Percentiles rank a stretch among this genome's conserved stretches.
Conservation (phyloP, 2,329 filamentous ascomycete species). For the Ophiostoma himal-ulmi region DNA sequence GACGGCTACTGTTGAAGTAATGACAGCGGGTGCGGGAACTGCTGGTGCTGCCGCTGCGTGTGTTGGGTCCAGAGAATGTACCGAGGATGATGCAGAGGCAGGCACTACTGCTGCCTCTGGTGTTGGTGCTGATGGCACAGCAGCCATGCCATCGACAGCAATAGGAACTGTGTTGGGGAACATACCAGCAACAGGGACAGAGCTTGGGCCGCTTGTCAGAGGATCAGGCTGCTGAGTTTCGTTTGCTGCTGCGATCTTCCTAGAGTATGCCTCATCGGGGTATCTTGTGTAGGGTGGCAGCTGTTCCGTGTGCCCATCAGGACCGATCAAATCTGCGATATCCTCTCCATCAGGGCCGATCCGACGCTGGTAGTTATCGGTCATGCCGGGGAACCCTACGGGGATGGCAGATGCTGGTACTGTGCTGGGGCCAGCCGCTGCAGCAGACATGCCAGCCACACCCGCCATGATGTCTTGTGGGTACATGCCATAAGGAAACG, state of each 20-base stretch:
- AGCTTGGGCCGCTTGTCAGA: background rate
- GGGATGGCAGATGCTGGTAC: slow-evolving; percentile 42
- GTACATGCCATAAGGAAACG: slow-evolving; percentile 84
- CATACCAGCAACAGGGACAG: slow-evolving; percentile 11
- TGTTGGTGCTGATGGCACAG: slow-evolving; percentile 14
- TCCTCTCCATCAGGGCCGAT: slow-evolving; percentile 79
- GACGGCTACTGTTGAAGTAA: background rate
- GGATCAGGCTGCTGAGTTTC: slow-evolving; percentile 21
- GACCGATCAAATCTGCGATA: slow-evolving; percentile 77
- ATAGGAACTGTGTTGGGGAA: background rate
- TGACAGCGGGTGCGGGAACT: background rate
- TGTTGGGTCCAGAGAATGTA: background rate
- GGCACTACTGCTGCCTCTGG: slow-evolving; percentile 8
- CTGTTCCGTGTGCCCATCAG: slow-evolving; percentile 83
- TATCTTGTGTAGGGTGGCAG: slow-evolving; percentile 88
- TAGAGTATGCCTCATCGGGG: slow-evolving; percentile 63
- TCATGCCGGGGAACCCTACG: slow-evolving; percentile 67
- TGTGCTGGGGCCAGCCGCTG: slow-evolving; percentile 34
- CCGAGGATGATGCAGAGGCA: background rate
- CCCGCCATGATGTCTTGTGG: slow-evolving; percentile 66
- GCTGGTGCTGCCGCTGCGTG: background rate
- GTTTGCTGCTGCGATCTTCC: slow-evolving; percentile 43
- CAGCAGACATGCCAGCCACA: slow-evolving; percentile 24
- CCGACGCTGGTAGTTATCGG: slow-evolving; percentile 62
- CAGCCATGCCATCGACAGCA: slow-evolving; percentile 19